Evolutionary conservation across 345 rosid species (phyloP).

Genomic region (Ceriops decandra): DNA sequence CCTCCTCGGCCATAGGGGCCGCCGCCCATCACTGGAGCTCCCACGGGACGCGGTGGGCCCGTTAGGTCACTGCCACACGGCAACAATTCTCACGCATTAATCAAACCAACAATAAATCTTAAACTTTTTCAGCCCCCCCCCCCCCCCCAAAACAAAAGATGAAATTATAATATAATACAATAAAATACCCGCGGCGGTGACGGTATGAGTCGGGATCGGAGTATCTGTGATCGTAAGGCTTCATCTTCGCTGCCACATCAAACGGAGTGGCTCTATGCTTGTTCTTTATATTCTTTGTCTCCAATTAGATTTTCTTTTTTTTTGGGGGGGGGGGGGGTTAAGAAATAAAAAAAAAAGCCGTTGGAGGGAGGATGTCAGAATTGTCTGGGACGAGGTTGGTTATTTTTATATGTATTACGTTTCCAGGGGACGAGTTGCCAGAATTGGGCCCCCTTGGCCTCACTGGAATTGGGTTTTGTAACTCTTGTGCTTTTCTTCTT

Average conservation of each 20-base stretch:
- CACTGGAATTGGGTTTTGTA: no score
- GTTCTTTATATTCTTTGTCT: no score
- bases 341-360: no score
- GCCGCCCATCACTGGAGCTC: conserved; percentile 20
- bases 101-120: neutral
- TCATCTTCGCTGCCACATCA: conserved; percentile 31
- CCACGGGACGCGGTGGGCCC: conserved; percentile 34
- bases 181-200: conserved; percentile 64
- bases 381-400: no score
- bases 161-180: neutral
- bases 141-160: neutral
- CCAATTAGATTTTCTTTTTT: neutral
- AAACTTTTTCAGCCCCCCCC: neutral
- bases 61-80: conserved; percentile 43
- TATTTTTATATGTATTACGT: no score
- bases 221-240: conserved; percentile 61
- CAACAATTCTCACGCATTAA: neutral
- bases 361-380: no score
- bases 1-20: conserved; percentile 36
- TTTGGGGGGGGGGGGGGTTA: no score
- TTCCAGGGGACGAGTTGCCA: no score
- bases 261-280: neutral
- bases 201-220: conserved; percentile 81
- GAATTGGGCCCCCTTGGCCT: no score
- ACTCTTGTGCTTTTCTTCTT: no score